Evolutionary conservation across 208 protist species (phyloP).

Genomic region (Leishmania aethiopica): DNA sequence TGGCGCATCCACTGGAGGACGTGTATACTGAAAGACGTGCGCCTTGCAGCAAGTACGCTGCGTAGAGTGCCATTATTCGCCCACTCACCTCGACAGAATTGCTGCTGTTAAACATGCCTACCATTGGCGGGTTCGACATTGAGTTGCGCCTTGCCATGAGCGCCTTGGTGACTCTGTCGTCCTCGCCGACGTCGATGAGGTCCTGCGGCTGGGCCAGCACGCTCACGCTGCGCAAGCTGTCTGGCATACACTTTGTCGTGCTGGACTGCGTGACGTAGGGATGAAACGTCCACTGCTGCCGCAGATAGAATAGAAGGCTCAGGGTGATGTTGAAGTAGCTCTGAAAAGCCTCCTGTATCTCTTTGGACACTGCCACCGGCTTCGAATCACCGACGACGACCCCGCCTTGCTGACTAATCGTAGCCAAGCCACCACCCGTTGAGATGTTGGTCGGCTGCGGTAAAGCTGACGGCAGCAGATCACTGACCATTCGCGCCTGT

Average conservation of each 20-base stretch:
- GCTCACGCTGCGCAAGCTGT: conserved; percentile 44
- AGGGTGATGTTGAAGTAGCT: conserved; percentile 32
- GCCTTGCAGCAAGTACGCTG: conserved; percentile 76
- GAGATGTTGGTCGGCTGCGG: conserved; percentile 12
- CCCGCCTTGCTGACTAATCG: conserved; percentile 8
- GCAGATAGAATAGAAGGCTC: conserved; percentile 30
- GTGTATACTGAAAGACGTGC: conserved; percentile 72
- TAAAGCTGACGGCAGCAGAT: conserved; percentile 13
- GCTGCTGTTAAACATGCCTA: conserved; percentile 42
- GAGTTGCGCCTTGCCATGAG: conserved; percentile 35
- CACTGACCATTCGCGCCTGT: conserved; percentile 19
- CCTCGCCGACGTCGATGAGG: conserved; percentile 56
- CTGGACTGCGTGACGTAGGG: conserved; percentile 33
- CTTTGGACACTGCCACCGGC: conserved; percentile 21
- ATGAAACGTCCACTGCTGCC: conserved; percentile 29
- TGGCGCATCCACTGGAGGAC: conserved; percentile 37
- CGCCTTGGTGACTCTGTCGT: conserved; percentile 75
- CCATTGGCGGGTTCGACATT: conserved; percentile 23
- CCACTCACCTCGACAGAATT: conserved; percentile 44
- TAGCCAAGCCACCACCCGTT: background rate
- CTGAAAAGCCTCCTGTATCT: conserved; percentile 30
- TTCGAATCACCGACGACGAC: conserved; percentile 15
- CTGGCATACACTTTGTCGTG: conserved; percentile 26
- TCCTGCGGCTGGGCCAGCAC: conserved; percentile 48
- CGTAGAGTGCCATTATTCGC: conserved; percentile 72